Conservation (phyloP, 1,284 basidiomycete species). For the Apiotrichum montevideense region DNA sequence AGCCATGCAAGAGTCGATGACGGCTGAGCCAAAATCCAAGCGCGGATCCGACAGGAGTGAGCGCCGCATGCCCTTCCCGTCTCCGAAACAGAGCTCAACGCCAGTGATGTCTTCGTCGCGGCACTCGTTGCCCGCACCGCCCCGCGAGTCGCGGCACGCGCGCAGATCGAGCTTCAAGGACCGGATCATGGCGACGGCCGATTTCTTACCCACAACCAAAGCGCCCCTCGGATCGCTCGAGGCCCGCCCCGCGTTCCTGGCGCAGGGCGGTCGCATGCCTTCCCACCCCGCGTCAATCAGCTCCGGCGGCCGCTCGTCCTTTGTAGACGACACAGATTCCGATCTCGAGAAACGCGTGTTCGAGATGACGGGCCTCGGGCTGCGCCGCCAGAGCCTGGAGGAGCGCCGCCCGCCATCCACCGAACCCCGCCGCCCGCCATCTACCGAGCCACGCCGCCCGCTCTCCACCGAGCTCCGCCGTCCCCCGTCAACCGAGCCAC, state of each 20-base stretch:
- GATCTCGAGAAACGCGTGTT: conserved; percentile 36
- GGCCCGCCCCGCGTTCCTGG: conserved; percentile 17
- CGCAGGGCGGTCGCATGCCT: conserved; percentile 12
- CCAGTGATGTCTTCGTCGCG: conserved; percentile 7
- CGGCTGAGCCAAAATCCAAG: not conserved
- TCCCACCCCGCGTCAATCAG: not conserved
- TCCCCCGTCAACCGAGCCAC: not conserved
- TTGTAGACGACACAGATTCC: not conserved
- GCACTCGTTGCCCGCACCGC: conserved; percentile 31
- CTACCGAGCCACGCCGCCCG: not conserved
- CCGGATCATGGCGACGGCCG: conserved; percentile 30
- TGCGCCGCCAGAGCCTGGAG: not conserved
- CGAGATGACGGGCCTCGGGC: conserved; percentile 36
- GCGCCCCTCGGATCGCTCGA: conserved; percentile 14
- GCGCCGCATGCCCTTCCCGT: not conserved
- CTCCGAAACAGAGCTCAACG: not conserved
- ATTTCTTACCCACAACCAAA: conserved; percentile 3
- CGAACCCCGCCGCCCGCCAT: not conserved
- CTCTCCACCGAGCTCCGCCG: not conserved
- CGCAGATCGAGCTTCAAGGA: conserved; percentile 41
- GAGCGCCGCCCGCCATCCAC: not conserved
- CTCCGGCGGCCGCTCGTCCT: not conserved
- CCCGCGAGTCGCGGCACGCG: conserved; percentile 4
- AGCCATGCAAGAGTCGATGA: conserved; percentile 3
- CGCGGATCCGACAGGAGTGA: not conserved